Percentiles rank a stretch among this genome's conserved stretches.
Conservation (phyloP, 176 grass and related monocot genomes). For the Elymus sibiricus region DNA sequence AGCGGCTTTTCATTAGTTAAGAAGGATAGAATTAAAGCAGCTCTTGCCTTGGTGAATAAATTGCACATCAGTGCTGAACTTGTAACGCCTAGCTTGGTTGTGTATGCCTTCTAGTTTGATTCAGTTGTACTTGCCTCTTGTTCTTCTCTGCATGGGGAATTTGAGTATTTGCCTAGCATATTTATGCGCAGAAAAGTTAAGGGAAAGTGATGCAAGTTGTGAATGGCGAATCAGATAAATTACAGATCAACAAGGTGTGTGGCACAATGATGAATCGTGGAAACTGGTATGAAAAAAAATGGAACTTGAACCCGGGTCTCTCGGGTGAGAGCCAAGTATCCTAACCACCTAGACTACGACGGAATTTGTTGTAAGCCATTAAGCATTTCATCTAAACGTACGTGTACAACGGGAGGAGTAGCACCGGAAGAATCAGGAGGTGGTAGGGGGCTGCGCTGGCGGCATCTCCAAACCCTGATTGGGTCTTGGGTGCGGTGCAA, state of each 20-base stretch:
- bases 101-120: not conserved
- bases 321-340: no score
- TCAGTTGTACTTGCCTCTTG: not conserved
- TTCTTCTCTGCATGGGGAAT: not conserved
- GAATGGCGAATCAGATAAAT: not conserved
- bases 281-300: no score
- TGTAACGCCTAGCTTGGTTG: not conserved
- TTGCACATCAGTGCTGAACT: not conserved
- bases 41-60: not conserved
- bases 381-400: no score
- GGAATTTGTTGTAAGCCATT: no score
- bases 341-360: no score
- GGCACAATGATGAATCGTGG: not conserved
- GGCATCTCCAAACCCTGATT: no score
- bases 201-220: not conserved
- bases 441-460: no score
- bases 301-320: no score
- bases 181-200: not conserved
- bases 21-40: not conserved
- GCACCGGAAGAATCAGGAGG: no score
- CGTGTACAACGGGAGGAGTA: no score
- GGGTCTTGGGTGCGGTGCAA: no score
- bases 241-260: not conserved
- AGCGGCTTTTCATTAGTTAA: not conserved
- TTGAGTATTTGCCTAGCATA: not conserved